Conservation (phyloP, 1,284 basidiomycete species). For the Cryptococcus sp. region DNA sequence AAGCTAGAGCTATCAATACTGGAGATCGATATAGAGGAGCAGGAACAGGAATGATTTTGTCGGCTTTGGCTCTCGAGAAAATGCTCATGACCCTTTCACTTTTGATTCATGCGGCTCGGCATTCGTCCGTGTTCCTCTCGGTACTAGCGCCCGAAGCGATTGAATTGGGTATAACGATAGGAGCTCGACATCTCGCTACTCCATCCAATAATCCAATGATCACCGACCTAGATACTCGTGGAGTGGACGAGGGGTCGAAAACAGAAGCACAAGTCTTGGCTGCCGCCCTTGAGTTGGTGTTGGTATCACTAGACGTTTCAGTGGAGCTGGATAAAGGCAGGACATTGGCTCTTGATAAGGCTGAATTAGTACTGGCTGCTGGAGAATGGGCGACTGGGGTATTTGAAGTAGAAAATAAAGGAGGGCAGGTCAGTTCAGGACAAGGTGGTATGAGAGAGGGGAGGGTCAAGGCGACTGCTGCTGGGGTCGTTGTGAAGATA, state of each 20-base stretch:
- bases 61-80: slow-evolving; percentile 66
- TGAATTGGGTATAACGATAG: slow-evolving; percentile 73
- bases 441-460: slow-evolving; percentile 57
- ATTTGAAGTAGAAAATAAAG: slow-evolving; percentile 63
- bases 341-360: slow-evolving; percentile 68
- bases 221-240: slow-evolving; percentile 10
- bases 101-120: slow-evolving; percentile 73
- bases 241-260: slow-evolving; percentile 35
- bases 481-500: slow-evolving; percentile 73
- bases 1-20: slow-evolving; percentile 58
- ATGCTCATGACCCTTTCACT: slow-evolving; percentile 72
- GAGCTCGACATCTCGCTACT: slow-evolving; percentile 54
- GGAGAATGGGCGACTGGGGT: slow-evolving; percentile 76
- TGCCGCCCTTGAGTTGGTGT: slow-evolving; percentile 67
- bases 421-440: slow-evolving; percentile 56
- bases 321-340: slow-evolving; percentile 71
- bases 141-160: slow-evolving; percentile 74
- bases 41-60: slow-evolving; percentile 74
- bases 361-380: slow-evolving; percentile 62
- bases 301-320: slow-evolving; percentile 70
- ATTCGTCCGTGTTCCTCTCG: slow-evolving; percentile 71
- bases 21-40: slow-evolving; percentile 60
- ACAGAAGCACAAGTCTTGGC: slow-evolving; percentile 65
- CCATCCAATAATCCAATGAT: neutral
- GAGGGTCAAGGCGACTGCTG: slow-evolving; percentile 61